Evolutionary conservation across 441 rosid genomes (phyloP), one percentile per base, ranked within the genome.

Genomic region (Bocquillonia castaneifolia): DNA sequence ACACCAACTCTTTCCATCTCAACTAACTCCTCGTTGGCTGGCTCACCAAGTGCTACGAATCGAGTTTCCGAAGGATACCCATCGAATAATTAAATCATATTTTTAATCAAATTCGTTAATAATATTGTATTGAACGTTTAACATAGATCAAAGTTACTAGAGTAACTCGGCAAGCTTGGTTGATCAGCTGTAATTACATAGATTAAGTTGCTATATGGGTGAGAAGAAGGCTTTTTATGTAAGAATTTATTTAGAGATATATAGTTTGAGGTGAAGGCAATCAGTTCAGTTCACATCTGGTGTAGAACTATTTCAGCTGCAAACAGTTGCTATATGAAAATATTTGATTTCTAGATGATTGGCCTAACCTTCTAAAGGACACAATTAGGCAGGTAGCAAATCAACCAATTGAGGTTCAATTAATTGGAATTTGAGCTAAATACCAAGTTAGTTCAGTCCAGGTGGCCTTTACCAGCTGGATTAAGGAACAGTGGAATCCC

Each of bases 1-100:
- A 54, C 80, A n/a, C 78, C 80, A 50, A 73, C 80, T 28, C 57
- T 73, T 55, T 71, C 79, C 6, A 36, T 61, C 52, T 73, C 88
- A 1, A 70, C 72, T 29, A 32, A 63, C 54, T 67, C 80, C 57
- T 78, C 77, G 3, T 50, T 58, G 60, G 40, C 76, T 2, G 79
- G 67, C 51, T 70, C 81, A 23, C 73, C 80, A n/a, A 15, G 64
- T 0, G 5, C 72, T 15, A 18, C 74, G 12, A 60, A 61, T 66
- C 54, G 59, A 54, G 44, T 56, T 68, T 63, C 47, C 0, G 36
- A 60, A 37, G 53, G 73, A 55, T 72, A 72, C 12, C 28, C 26
- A 1, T 28, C 7, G 29, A 73, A 59, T 32, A 61, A 67, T 72
- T 66, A 74, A n/a, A 57, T 76, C 47, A 74, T 40, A 65, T 32